A percentile compares a stretch with the other conserved stretches of the same genome.
phyloP scores from a whole-genome alignment of 192 early-diverging fungal genomes.

The Coemansia brasiliensis region DNA sequence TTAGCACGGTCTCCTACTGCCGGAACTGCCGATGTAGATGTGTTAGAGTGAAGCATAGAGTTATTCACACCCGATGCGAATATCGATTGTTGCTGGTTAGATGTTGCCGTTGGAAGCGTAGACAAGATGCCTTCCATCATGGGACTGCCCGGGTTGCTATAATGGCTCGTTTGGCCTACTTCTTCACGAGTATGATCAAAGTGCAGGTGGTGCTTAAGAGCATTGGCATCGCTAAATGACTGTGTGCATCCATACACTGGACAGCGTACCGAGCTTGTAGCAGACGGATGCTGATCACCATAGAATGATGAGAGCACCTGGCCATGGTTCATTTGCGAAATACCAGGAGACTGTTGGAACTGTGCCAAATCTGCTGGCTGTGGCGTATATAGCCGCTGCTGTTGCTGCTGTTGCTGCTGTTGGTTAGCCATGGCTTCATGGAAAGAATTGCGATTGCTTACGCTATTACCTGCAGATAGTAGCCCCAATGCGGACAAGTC shows the following conservation, averaged over 20 bases:
- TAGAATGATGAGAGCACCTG: not conserved
- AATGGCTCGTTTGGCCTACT: constrained; percentile 1
- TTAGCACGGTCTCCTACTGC: constrained; percentile 23
- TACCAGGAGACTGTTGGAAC: constrained; percentile 18
- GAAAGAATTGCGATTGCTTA: constrained; percentile 11
- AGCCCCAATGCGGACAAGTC: constrained; percentile 20
- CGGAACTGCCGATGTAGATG: not conserved
- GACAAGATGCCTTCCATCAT: constrained; percentile 21
- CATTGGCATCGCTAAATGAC: constrained; percentile 41
- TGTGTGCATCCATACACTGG: constrained; percentile 18
- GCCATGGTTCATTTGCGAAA: not conserved
- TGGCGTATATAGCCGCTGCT: constrained; percentile 24
- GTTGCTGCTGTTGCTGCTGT: constrained; percentile 13
- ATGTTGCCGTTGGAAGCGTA: constrained; percentile 16
- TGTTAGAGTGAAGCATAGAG: not conserved
- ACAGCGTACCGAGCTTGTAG: constrained; percentile 19
- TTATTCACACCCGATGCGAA: too few species aligned
- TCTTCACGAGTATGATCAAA: constrained; percentile 36
- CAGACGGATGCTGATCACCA: constrained; percentile 3
- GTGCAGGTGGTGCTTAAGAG: constrained; percentile 35
- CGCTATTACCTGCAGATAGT: constrained; percentile 6
- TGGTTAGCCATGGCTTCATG: not conserved
- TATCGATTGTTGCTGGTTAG: not conserved
- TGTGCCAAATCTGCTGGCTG: constrained; percentile 40
- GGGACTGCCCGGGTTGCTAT: constrained; percentile 42